Base-by-base conservation (phyloP, 192 early-diverging fungal species). In the Rhizoclosmatium sp. region DNA sequence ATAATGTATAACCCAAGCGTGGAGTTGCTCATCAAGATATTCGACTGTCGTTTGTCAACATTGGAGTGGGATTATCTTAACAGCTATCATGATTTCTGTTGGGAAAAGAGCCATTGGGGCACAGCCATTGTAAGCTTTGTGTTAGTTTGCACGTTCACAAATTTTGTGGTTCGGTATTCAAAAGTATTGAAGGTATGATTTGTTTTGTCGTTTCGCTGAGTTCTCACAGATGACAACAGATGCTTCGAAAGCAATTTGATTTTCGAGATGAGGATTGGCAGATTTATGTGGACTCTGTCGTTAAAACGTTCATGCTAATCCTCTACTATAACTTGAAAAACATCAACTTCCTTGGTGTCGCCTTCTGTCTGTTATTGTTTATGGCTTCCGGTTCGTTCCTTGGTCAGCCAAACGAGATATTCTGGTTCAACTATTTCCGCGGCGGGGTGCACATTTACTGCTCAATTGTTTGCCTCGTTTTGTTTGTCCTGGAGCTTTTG, bases 1-100 rank as follows among this genome's bases (percentile, higher is more conserved):
- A 69, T 69, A 19, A 12, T 46, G 12, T 69, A 19, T 46, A 69
- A 69, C 23, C 67, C 67, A 7, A 69, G 67, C 23, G 67, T 69
- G 0, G 67, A 69, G 23, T 23, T 69, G 10, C 23, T 69, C 12
- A 45, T 45, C 5, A 69, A 46, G 41, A 45, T 69, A 16, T 69
- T 69, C 1, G 67, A 69, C 45, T 69, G 67, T 45, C 31, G 45
- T 19, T 45, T 69, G 5, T 69, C 67, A 5, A 5, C 39, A 12
- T 12, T 46, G 47, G 47, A 31, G 10, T 69, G 7, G 5, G 41
- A 14, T 12, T 69, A 69, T 41, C 16, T 14, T 10, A 69, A 69
- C 45, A 47, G 12, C 7, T 69, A 69, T 46, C 21, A 16, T 46
- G 21, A 45, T 39, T 16, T 41, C 12, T 69, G 67, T 45, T 69